Evolutionary conservation across 106 monocot genomes (phyloP), one percentile per base, ranked within the genome.

Genomic region (Alisma plantagoaquatica): DNA sequence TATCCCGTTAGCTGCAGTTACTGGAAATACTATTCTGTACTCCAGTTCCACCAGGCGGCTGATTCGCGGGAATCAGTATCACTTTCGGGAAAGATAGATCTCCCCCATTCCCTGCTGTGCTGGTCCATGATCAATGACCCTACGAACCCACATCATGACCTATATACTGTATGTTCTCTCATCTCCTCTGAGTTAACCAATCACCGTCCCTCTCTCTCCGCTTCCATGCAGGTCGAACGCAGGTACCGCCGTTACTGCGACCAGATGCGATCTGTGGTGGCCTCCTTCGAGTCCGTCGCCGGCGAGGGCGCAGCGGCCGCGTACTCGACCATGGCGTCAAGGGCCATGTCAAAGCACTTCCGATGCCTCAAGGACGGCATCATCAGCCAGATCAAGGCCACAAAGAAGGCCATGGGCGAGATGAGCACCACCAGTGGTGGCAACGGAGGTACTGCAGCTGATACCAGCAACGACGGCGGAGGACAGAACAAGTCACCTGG

Each of bases 311-410:
- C 83, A 14, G 89, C 79, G 1, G 22, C 53, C 7, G 77, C 65
- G 2, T 89, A 89, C 61, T 59, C 74, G 16, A 42, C 63, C 2
- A 12, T 89, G 70, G 83, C 89, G 23, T 76, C 76, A 10, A 83
- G 61, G 68, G 79, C 83, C 10, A 89, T 89, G 72, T 89, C 89
- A 23, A 61, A 74, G 64, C 89, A 83, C 25, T 89, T 89, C 55
- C 49, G 79, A 17, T 70, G 64, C 20, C 46, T 89, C 53, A 76
- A 83, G 51, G 89, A 89, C 27, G 76, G 75, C 3, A 65, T 89
- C 0, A 76, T 65, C 49, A 56, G 50, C 16, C 83, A 89, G 67
- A 65, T 89, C 3, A 52, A 57, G 30, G 76, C 67, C 23, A 54
- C 66, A 26, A 83, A 64, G 53, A 83, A 80, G 63, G 79, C 76